A percentile compares a stretch with the other conserved stretches of the same genome.
These are phyloP conservation scores for Flaveria floridana DNA, from an alignment of 140 eudicot genomes.

Conservation along the genomic window DNA sequence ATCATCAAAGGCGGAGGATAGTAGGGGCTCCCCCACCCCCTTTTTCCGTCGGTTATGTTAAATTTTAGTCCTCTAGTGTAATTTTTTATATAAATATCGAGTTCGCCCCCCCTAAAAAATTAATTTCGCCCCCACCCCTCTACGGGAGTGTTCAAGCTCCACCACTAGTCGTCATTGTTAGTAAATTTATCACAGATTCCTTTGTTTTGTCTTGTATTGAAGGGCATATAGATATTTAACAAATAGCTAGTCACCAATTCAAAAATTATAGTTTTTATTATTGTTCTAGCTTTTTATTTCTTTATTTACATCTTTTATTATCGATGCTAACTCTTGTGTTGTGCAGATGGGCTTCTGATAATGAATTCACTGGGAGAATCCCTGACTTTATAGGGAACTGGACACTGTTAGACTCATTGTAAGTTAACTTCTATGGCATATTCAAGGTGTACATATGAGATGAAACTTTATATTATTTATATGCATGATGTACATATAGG, in stretches of 20 bases:
- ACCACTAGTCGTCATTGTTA: neutral
- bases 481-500: constrained; percentile 40
- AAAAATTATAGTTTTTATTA: constrained; percentile 14
- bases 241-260: constrained; percentile 36
- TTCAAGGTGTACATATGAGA: constrained; percentile 2
- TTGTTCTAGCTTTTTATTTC: neutral
- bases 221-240: neutral
- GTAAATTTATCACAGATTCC: too few relatives aligned
- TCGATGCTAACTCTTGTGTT: constrained; percentile 4
- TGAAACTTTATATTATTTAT: neutral
- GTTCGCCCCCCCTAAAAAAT: too few relatives aligned
- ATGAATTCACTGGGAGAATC: constrained; percentile 51
- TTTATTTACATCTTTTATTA: neutral
- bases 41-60: too few relatives aligned
- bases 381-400: constrained; percentile 67
- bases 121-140: too few relatives aligned
- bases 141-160: too few relatives aligned
- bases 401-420: constrained; percentile 50
- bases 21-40: too few relatives aligned
- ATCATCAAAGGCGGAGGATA: neutral
- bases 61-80: too few relatives aligned
- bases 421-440: constrained; percentile 28
- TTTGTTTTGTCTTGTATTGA: too few relatives aligned
- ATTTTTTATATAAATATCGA: too few relatives aligned
- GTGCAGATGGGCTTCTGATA: constrained; percentile 71